Base-by-base conservation (phyloP, 805 yeast genomes). In the Candida berthetii region DNA sequence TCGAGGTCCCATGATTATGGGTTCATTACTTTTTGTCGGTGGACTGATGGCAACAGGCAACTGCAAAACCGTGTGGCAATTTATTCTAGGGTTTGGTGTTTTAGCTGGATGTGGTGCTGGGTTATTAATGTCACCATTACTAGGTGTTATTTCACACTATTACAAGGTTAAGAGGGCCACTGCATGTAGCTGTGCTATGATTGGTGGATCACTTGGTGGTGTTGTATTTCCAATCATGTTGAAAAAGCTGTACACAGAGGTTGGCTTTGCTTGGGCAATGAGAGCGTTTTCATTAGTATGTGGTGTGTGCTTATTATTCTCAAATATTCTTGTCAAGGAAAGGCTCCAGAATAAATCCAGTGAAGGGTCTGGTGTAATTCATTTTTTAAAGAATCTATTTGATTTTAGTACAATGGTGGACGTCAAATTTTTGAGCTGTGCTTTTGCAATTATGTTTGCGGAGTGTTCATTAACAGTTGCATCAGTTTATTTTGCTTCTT, bases 121-220 rank as follows among this genome's bases (percentile, higher is more conserved):
- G 0, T 56, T 80, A 36, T 66, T 79, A 31, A 73, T 79, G 67
- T 72, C 81, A 6, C 87, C 88, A 0, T 59, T 78, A 31, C 66
- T 82, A 1, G 76, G 83, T 7, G 76, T 74, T 20, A 68, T 81
- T 2, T 76, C 81, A 16, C 86, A 83, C 45, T 83, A 84, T 82
- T 83, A 82, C 53, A 62, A 67, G 36, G 64, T 61, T 37, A 79
- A 68, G 50, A 65, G 89, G 52, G 88, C 82, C 1, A 60, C 68
- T 42, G 84, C 82, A 0, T 65, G 69, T 7, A 74, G 78, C 9
- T 42, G 69, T 1, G 74, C 78, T 0, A 69, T 74, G 4, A 62
- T 67, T 44, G 81, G 82, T 13, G 82, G 80, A 3, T 71, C 78
- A 19, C 42, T 77, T n/a, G 83, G 82, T 28, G 83, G 82, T 37